These are phyloP conservation scores for Hypoxylon sp. DNA, from an alignment of 2,329 filamentous ascomycete species.

Conservation along the genomic window DNA sequence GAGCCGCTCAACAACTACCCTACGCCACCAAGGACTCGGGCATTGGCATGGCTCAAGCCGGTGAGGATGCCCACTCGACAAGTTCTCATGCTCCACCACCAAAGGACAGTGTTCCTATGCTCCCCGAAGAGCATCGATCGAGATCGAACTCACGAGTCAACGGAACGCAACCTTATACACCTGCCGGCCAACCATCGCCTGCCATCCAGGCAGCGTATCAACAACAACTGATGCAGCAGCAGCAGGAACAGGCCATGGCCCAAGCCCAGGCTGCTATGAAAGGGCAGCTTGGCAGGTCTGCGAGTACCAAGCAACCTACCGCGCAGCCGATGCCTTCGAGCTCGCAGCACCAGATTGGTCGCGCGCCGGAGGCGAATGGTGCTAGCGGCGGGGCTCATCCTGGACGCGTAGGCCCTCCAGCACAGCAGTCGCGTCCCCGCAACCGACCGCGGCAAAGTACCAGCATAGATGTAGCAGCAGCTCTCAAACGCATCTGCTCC, in stretches of 20 bases:
- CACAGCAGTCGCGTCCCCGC: constrained; percentile 76
- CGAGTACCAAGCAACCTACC: constrained; percentile 77
- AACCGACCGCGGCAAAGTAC: constrained; percentile 85
- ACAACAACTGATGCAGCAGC: constrained; percentile 79
- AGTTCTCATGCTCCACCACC: constrained; percentile 61
- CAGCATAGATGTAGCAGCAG: constrained; percentile 83
- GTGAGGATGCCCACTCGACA: constrained; percentile 67
- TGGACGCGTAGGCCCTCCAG: constrained; percentile 57
- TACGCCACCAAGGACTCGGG: constrained; percentile 74
- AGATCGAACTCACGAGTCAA: constrained; percentile 77
- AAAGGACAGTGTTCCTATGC: constrained; percentile 72
- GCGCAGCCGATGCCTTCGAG: constrained; percentile 66
- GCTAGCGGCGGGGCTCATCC: constrained; percentile 51
- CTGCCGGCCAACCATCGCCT: constrained; percentile 59
- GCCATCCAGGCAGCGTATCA: constrained; percentile 68
- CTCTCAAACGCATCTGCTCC: constrained; percentile 90
- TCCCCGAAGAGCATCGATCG: constrained; percentile 77
- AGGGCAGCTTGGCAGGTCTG: constrained; percentile 78
- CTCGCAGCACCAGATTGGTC: constrained; percentile 63
- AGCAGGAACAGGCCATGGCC: constrained; percentile 87
- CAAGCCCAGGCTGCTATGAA: constrained; percentile 84
- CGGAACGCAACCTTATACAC: constrained; percentile 66
- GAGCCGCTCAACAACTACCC: constrained; percentile 70
- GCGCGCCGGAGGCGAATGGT: constrained; percentile 53
- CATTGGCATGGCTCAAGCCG: constrained; percentile 72